These are phyloP conservation scores for Ophiostoma triangulosporum DNA, from an alignment of 2,329 filamentous ascomycete species.

Conservation along the genomic window DNA sequence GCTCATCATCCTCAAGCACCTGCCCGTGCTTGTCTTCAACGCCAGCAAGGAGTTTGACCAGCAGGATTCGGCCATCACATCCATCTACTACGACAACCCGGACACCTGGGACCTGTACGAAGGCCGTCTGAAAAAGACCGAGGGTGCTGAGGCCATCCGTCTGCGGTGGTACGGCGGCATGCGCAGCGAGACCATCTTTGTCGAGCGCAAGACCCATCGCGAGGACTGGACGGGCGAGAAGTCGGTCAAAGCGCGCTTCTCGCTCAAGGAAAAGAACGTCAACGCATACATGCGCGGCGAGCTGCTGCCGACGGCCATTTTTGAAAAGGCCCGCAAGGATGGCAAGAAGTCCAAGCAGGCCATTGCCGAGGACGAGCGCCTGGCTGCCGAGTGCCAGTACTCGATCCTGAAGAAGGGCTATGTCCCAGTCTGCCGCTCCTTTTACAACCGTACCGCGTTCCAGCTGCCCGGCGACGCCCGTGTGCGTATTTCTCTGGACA, in stretches of 20 bases:
- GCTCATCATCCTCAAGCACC: constrained; percentile 92
- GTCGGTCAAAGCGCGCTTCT: constrained; percentile 93
- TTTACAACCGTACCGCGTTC: constrained; percentile 97
- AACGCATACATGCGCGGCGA: constrained; percentile 80
- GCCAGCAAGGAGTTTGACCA: constrained; percentile 89
- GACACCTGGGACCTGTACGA: constrained; percentile 89
- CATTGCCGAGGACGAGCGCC: constrained; percentile 78
- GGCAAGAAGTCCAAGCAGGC: constrained; percentile 88
- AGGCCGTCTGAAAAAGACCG: constrained; percentile 91
- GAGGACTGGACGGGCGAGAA: constrained; percentile 99
- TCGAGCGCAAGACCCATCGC: constrained; percentile 94
- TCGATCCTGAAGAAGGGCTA: constrained; percentile 78
- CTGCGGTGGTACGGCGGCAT: constrained; percentile 96
- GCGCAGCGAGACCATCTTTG: constrained; percentile 88
- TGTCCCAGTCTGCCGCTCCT: constrained; percentile 80
- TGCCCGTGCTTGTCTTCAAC: constrained; percentile 95
- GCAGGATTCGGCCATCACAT: constrained; percentile 87
- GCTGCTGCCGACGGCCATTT: constrained; percentile 74
- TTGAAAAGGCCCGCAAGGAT: constrained; percentile 91
- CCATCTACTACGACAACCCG: constrained; percentile 95
- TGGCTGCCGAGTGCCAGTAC: constrained; percentile 89
- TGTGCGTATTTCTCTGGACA: constrained; percentile 92
- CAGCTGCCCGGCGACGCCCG: constrained; percentile 92
- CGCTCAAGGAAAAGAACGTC: constrained; percentile 93
- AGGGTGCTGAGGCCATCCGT: constrained; percentile 92